Conservation (phyloP, 495 filamentous ascomycete genomes). For the Neurospora sp. region DNA sequence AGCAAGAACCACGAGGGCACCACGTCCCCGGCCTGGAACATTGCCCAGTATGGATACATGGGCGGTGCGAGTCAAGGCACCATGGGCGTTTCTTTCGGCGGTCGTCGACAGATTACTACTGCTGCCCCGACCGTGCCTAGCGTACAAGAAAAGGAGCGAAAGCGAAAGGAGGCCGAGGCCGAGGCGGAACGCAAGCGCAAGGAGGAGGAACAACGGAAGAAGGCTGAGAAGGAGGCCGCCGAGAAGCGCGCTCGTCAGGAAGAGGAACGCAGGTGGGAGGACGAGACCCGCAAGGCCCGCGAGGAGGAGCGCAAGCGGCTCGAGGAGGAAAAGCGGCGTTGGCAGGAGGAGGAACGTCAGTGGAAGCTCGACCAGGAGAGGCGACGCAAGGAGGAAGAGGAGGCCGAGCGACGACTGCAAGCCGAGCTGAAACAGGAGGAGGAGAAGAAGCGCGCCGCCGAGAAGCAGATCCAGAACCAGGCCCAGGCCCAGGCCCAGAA, state of each 20-base stretch:
- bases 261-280: slow-evolving; percentile 72
- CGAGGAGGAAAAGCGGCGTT: slow-evolving; percentile 62
- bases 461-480: slow-evolving; percentile 57
- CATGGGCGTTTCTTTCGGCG: slow-evolving; percentile 86
- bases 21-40: slow-evolving; percentile 93
- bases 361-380: slow-evolving; percentile 65
- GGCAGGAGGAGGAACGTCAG: slow-evolving; percentile 75
- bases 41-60: slow-evolving; percentile 98
- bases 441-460: slow-evolving; percentile 60
- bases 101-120: slow-evolving; percentile 82
- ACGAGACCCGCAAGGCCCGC: slow-evolving; percentile 57
- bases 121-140: slow-evolving; percentile 69
- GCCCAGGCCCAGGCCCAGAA: slow-evolving; percentile 58
- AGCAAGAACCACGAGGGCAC: slow-evolving; percentile 68
- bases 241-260: slow-evolving; percentile 57
- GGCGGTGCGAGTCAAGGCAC: slow-evolving; percentile 95
- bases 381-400: slow-evolving; percentile 73
- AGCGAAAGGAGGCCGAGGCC: slow-evolving; percentile 40
- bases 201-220: slow-evolving; percentile 52
- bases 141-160: slow-evolving; percentile 46
- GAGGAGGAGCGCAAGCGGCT: slow-evolving; percentile 59
- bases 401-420: slow-evolving; percentile 47
- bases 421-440: slow-evolving; percentile 56
- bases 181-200: slow-evolving; percentile 54
- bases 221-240: slow-evolving; percentile 54